Percentiles rank a stretch among this genome's conserved stretches.
These are phyloP conservation scores for Lasiodiplodia sp. DNA, from an alignment of 2,329 filamentous ascomycete species.

Conservation along the genomic window DNA sequence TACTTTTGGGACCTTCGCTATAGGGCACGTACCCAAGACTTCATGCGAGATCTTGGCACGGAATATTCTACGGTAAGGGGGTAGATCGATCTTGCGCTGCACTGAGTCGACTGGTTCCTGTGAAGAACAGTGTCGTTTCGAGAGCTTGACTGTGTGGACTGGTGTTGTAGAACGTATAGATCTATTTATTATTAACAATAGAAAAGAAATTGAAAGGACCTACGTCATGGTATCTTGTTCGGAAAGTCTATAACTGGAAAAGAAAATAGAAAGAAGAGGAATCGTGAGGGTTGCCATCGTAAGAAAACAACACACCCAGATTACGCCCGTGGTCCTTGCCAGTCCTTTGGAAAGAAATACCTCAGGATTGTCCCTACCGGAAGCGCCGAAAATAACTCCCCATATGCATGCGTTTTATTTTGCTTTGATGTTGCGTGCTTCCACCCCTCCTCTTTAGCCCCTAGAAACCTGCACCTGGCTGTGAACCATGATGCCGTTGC, in stretches of 20 bases:
- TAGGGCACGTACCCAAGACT: neutral
- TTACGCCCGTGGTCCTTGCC: neutral
- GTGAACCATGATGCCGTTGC: conserved; percentile 30
- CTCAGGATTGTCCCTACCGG: neutral
- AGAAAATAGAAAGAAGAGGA: neutral
- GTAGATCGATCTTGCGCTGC: neutral
- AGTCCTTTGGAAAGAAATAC: neutral
- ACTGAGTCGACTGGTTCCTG: neutral
- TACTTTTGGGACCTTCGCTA: neutral
- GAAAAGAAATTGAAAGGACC: neutral
- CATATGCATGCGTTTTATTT: neutral
- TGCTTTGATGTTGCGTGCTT: neutral
- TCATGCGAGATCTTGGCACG: neutral
- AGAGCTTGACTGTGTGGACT: neutral
- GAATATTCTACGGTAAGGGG: neutral
- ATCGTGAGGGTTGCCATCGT: neutral
- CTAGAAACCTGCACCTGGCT: conserved; percentile 29
- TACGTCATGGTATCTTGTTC: conserved; percentile 14
- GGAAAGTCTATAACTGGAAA: neutral
- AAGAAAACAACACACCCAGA: neutral
- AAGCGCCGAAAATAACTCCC: neutral
- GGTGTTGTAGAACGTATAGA: neutral
- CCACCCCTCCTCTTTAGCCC: neutral
- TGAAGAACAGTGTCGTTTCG: neutral
- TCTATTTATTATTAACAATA: neutral